Base-by-base conservation (phyloP, 106 monocot genomes). In the Gastrodia elata region DNA sequence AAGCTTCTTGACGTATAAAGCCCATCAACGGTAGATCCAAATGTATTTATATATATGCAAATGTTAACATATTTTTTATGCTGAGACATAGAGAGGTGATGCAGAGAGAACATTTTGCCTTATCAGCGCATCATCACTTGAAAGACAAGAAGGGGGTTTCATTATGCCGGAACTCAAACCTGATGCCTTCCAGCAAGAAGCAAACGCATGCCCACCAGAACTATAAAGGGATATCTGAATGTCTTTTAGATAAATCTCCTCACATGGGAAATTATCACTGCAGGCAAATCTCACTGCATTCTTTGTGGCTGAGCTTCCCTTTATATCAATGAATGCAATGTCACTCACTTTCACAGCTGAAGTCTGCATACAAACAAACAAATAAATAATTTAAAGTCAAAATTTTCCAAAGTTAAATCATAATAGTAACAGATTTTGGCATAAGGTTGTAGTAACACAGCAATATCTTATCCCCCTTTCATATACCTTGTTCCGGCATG, bases 401-500 rank as follows among this genome's bases (percentile, higher is more conserved):
- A 52, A 24, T 3, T 22, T n/a, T n/a, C n/a, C n/a, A n/a, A n/a
- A n/a, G n/a, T n/a, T n/a, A n/a, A n/a, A n/a, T n/a, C n/a, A n/a
- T n/a, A n/a, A n/a, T n/a, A 0, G 6, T 52, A n/a, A 1, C 48
- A 52, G 52, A 52, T 52, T 52, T 52, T 52, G 52, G 0, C 20
- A 1, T 52, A 52, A n/a, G n/a, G n/a, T n/a, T n/a, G n/a, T n/a
- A n/a, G n/a, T n/a, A n/a, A n/a, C n/a, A n/a, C n/a, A n/a, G n/a
- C n/a, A n/a, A n/a, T n/a, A n/a, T n/a, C n/a, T n/a, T n/a, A n/a
- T n/a, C n/a, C n/a, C n/a, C n/a, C n/a, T n/a, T n/a, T n/a, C n/a
- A n/a, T n/a, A n/a, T 78, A 88, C 91, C 88, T 88, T 79, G 78
- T 91, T 91, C 71, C 36, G 13, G 70, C 91, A 91, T 38, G 83